Evolutionary conservation across 2,329 filamentous ascomycete species (phyloP), one percentile per base, ranked within the genome.

Genomic region (Xylariales sp.): DNA sequence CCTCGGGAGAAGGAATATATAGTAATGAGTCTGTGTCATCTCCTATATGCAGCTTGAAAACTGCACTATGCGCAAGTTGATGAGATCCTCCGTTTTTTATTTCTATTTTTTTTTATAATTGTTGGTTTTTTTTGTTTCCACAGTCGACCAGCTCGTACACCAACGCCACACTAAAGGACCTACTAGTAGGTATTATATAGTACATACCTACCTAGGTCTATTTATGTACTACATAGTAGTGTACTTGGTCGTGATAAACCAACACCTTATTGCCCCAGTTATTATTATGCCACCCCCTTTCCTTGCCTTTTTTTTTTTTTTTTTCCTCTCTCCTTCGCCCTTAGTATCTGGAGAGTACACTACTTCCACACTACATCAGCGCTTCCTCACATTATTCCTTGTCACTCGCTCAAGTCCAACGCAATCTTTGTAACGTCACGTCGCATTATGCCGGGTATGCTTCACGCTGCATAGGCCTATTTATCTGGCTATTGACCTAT

Each of bases 361-460:
- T 52, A 46, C 49, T 32, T 43, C 57, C 46, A 14, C 41, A 55
- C 34, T 28, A 28, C 23, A 23, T 6, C 56, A 64, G 49, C 49
- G 43, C 63, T 52, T 54, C 32, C 30, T 62, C 64, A 54, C 45
- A 56, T 52, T 55, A 46, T 55, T n/a, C 50, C 57, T 52, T 66
- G 48, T 36, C 64, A 53, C 58, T 62, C 41, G 28, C 36, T 43
- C 55, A 52, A 34, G 50, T 30, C 65, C 65, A 57, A 43, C 56
- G 41, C 61, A 56, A 64, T 62, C 56, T 67, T 58, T 54, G 59
- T 55, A 69, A 62, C 68, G 65, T 69, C 68, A 63, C 68, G 61
- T 70, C 49, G 62, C 58, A 68, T 70, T 50, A 46, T 63, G 68
- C 65, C 55, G 65, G 57, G 56, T 67, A 64, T 64, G 56, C 66